Evolutionary conservation across 768 basidiomycete species (phyloP).

Genomic region (Russula compacta): DNA sequence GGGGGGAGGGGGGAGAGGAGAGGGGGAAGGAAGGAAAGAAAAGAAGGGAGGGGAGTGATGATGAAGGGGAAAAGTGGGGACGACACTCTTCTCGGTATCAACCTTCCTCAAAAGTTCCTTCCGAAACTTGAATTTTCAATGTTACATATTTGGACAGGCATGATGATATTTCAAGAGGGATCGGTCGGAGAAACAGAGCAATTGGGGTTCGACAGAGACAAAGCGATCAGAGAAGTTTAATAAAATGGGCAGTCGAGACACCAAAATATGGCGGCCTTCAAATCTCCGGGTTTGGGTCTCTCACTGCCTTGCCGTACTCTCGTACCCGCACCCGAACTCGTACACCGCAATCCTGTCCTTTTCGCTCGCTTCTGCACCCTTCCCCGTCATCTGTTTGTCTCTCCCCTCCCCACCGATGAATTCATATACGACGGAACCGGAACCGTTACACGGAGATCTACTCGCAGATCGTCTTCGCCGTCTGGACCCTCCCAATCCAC

Average conservation of each 20-base stretch:
- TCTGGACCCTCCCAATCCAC: neutral
- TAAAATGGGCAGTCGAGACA: constrained; percentile 1
- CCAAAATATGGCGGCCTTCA: constrained; percentile 12
- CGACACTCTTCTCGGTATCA: neutral
- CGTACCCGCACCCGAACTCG: neutral
- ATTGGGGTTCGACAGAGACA: constrained; percentile 2
- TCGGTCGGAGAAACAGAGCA: constrained; percentile 1
- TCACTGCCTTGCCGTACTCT: neutral
- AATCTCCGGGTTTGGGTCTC: constrained; percentile 9
- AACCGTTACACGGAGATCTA: constrained; percentile 10
- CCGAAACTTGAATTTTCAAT: constrained; percentile 4
- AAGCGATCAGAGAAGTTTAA: constrained; percentile 12
- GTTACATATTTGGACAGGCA: neutral
- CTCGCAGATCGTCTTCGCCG: constrained; percentile 10
- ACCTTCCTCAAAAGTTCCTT: constrained; percentile 10
- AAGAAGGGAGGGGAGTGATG: neutral
- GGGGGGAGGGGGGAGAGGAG: neutral
- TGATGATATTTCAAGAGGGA: neutral
- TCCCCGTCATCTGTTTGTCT: neutral
- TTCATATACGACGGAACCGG: neutral
- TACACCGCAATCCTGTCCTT: neutral
- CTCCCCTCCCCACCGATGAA: neutral
- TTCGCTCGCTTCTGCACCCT: neutral
- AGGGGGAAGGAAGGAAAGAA: neutral
- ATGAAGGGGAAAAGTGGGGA: neutral